These are phyloP conservation scores for Chlorella sp. DNA, from an alignment of 139 green algal species.

Conservation along the genomic window DNA sequence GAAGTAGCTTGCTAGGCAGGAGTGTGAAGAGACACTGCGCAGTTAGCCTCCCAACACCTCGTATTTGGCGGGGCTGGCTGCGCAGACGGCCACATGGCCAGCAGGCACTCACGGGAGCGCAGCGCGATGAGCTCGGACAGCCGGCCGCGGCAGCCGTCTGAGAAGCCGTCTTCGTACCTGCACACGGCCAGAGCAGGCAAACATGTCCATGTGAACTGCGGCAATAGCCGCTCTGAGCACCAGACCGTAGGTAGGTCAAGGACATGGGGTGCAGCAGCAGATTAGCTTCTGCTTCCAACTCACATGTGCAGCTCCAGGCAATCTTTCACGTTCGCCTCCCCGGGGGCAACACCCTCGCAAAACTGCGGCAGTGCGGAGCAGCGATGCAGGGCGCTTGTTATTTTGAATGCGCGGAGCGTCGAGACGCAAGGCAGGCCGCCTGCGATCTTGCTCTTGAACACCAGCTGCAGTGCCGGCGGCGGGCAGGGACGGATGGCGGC, in stretches of 20 bases:
- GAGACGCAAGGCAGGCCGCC: no score
- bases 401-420: no score
- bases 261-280: no score
- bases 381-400: no score
- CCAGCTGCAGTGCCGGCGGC: no score
- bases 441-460: no score
- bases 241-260: no score
- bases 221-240: no score
- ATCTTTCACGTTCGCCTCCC: background rate
- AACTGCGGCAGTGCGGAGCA: background rate
- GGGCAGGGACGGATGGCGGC: background rate
- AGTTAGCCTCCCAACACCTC: background rate
- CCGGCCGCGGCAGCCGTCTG: background rate
- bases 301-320: slow-evolving; percentile 23
- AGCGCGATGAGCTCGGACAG: background rate
- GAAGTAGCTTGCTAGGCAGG: background rate
- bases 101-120: slow-evolving; percentile 7
- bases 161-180: no score
- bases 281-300: no score
- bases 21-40: background rate
- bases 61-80: background rate
- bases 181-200: no score
- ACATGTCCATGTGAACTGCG: no score
- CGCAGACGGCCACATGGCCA: background rate
- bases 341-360: slow-evolving; percentile 16